phyloP scores from a whole-genome alignment of 1,284 basidiomycete genomes.

The Austroboletus novae-zelandiae region DNA sequence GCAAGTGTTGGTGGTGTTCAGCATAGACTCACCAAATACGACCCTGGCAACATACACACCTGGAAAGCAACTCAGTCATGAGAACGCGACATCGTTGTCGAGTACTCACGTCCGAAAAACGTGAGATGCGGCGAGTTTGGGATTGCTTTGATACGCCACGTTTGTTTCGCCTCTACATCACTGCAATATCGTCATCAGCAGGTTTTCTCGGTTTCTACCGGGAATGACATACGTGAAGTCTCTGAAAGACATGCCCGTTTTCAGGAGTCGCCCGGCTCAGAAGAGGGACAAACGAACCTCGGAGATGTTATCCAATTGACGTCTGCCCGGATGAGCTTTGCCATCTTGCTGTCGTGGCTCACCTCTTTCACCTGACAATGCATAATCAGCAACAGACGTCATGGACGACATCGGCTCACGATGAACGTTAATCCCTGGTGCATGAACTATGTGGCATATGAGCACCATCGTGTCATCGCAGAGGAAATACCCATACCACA shows the following conservation, averaged over 20 bases:
- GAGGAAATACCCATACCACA: slow-evolving; percentile 45
- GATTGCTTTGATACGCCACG: slow-evolving; percentile 74
- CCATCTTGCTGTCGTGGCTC: slow-evolving; percentile 76
- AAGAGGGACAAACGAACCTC: slow-evolving; percentile 43
- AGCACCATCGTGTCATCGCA: slow-evolving; percentile 1
- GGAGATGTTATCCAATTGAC: slow-evolving; percentile 85
- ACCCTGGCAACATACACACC: slow-evolving; percentile 69
- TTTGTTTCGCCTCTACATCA: slow-evolving; percentile 77
- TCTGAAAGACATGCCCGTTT: slow-evolving; percentile 35
- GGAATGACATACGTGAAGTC: slow-evolving; percentile 63
- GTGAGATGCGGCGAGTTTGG: slow-evolving; percentile 55
- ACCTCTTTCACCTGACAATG: slow-evolving; percentile 70
- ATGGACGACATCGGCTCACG: slow-evolving; percentile 36
- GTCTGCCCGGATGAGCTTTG: slow-evolving; percentile 67
- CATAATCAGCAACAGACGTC: slow-evolving; percentile 4
- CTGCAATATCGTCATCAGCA: slow-evolving; percentile 36
- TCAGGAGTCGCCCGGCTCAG: not conserved
- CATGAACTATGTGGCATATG: slow-evolving; percentile 55
- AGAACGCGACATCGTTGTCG: not conserved
- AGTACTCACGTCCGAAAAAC: slow-evolving; percentile 71
- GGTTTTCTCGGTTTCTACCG: not conserved
- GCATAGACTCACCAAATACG: slow-evolving; percentile 63
- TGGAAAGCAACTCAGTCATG: slow-evolving; percentile 25
- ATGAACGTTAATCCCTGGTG: slow-evolving; percentile 80
- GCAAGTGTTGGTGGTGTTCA: not conserved